Base-by-base conservation (phyloP, 140 eudicot genomes). In the Senecio squalidus region DNA sequence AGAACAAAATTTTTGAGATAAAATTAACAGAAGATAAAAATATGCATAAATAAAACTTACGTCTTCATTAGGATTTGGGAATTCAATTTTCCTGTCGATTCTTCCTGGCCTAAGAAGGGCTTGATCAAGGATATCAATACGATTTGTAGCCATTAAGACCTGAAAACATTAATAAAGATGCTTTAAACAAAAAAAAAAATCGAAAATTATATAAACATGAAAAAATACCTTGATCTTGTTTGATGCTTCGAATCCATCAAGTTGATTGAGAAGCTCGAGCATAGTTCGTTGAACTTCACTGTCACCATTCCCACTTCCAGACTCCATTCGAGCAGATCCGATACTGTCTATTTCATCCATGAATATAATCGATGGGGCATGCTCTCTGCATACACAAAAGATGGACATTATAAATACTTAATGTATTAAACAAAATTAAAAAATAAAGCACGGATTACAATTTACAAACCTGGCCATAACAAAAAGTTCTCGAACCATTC, bases 81-180 rank as follows among this genome's bases (percentile, higher is more conserved):
- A 82, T 46, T 82, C 85, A 28, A 78, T 82, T 43, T 78, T 82
- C 68, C 90, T 75, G 48, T 82, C 89, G 20, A 82, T 82, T 45
- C 89, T 68, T 10, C 89, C 89, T 17, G 89, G 85, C 64, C 89
- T 75, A 9, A 82, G 82, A 34, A 82, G 82, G 34, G 89, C 89
- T 23, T 79, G 89, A 60, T 82, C 90, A 51, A 82, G 61, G 31
- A 82, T 82, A 39, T 82, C 90, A 34, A 82, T 75, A 18, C 85
- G 82, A 18, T 82, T 82, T 14, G 90, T 82, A n/a, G 90, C 90
- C 90, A 82, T 82, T 80, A 82, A 48, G 41, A 82, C 90, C 84
- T 82, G 62, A 5, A 13, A 57, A 67, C 58, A 21, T 71, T 1
- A 38, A 30, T 66, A 43, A 40, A 52, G 23, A 21, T 36, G 9